phyloP scores from a whole-genome alignment of 176 grass and related monocot genomes.

The Pontederia crassipes region DNA sequence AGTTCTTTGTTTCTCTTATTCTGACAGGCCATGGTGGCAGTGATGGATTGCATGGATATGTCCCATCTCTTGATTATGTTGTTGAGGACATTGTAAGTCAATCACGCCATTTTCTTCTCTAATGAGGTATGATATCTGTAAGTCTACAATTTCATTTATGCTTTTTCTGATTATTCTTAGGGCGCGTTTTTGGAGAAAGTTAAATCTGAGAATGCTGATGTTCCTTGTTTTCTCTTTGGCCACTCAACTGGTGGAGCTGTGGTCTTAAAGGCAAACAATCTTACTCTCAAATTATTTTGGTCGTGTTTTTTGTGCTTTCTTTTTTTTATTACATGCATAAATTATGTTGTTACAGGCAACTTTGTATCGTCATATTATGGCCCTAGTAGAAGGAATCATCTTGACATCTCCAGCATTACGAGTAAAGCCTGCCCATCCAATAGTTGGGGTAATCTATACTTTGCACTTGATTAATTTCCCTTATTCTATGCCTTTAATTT shows the following conservation, averaged over 20 bases:
- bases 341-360: constrained; percentile 51
- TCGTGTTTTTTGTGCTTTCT: constrained; percentile 11
- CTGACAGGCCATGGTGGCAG: constrained; percentile 92
- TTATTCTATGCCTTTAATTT: background rate
- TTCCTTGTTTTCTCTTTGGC: constrained; percentile 91
- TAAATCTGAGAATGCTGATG: constrained; percentile 48
- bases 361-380: constrained; percentile 52
- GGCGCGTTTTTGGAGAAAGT: constrained; percentile 70
- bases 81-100: constrained; percentile 70
- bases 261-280: constrained; percentile 69
- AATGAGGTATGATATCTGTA: background rate
- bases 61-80: constrained; percentile 86
- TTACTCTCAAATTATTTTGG: constrained; percentile 35
- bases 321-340: constrained; percentile 13
- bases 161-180: constrained; percentile 13
- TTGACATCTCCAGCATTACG: constrained; percentile 90
- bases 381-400: constrained; percentile 73
- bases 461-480: too few species aligned
- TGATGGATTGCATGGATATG: constrained; percentile 94
- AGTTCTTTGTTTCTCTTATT: background rate
- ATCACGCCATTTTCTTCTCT: constrained; percentile 5
- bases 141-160: background rate
- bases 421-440: constrained; percentile 89
- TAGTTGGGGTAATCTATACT: constrained; percentile 65
- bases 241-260: constrained; percentile 93